Base-by-base conservation (phyloP, 352 stramenopile species). In the Phytophthora europaea region DNA sequence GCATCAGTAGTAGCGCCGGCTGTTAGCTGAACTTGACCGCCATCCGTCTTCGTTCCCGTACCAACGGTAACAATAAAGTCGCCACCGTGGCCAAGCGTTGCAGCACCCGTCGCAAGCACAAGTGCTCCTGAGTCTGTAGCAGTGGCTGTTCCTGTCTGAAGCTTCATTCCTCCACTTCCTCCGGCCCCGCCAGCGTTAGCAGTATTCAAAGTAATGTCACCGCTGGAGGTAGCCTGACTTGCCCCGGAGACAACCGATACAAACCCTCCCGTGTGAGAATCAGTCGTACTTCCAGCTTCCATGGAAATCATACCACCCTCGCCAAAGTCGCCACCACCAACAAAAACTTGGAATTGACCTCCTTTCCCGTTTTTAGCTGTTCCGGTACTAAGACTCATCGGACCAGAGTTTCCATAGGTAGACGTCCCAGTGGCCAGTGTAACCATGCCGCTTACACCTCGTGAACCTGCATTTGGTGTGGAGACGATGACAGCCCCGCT, bases 221-320 rank as follows among this genome's bases (percentile, higher is more conserved):
- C 88, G 61, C 88, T 94, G 7, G 85, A 90, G 15, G 88, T 88
- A 60, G 80, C 81, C 38, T 82, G 56, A 40, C 88, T 89, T 63
- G 89, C 80, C 23, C 88, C 88, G 3, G 87, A 90, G n/a, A 75
- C n/a, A 15, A 91, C 26, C 0, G 68, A 72, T 33, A 95, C 64
- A 43, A 82, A 82, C n/a, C 88, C 88, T 71, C 88, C 88, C n/a
- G 81, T 91, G 26, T 78, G 76, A 7, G 83, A 83, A 52, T 94
- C 88, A 3, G 73, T 77, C 13, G 87, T 95, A 23, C 65, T 82
- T 23, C 95, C 95, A 57, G 94, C 84, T 63, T 85, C 73, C 18
- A 98, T 50, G 10, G 78, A 79, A 2, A 98, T 68, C 9, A 88
- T 62, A 6, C 93, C 94, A 38, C 96, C 96, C 76, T 95, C 82